Evolutionary conservation across 2,329 filamentous ascomycete genomes (phyloP), one percentile per base, ranked within the genome.

Genomic region (Penicillium paneum): DNA sequence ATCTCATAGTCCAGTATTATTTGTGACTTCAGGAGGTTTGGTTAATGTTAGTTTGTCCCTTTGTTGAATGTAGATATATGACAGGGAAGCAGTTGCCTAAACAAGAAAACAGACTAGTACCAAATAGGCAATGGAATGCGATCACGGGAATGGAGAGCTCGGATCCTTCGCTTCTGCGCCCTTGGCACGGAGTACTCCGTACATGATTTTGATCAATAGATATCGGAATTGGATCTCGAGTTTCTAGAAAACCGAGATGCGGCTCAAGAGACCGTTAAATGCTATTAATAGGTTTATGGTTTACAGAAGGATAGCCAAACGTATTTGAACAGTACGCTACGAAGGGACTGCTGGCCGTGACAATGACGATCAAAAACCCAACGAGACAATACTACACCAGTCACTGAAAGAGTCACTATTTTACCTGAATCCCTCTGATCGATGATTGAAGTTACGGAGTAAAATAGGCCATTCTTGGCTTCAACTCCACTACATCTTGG

Each of bases 401-500:
- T 21, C 13, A 29, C 8, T 2, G 11, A 26, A 8, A 41, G 26
- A 32, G 15, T 26, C 19, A 17, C n/a, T 5, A 7, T 34, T 41
- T 24, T 32, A 28, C n/a, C 12, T 3, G 12, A 15, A 15, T 5
- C 2, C 11, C 28, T 3, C 21, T 24, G n/a, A 26, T 26, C 17
- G 10, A 43, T 24, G n/a, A 35, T 6, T 24, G 21, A 24, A 4
- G 40, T 29, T 29, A 53, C 21, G 21, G 35, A 32, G 15, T 26
- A 26, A 41, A 49, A 36, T 15, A 48, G 49, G 50, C 28, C 42
- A 52, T 46, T 32, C 10, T 53, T 49, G 36, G 50, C 50, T 36
- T 40, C 31, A n/a, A n/a, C n/a, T n/a, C 29, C 38, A 50, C 38
- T 3, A 34, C 19, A 13, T 19, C 49, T 52, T 52, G 34, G 41